A percentile compares a stretch with the other conserved stretches of the same genome.
phyloP scores from a whole-genome alignment of 2,329 filamentous ascomycete species.

The Metarhizium rileyi region DNA sequence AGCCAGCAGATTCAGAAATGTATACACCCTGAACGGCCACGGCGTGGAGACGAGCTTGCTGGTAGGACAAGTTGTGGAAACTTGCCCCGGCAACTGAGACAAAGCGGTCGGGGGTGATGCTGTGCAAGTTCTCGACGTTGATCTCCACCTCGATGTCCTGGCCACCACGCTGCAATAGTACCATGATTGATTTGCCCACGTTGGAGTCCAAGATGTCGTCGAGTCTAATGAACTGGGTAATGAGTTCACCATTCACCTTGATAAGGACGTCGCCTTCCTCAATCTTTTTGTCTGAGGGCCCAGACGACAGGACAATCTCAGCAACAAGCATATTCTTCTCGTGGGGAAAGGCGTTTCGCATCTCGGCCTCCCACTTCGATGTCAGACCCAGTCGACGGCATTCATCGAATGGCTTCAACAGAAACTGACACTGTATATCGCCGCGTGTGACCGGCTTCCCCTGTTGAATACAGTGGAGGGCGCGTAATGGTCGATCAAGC shows the following conservation, averaged over 20 bases:
- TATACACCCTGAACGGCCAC: conserved; percentile 89
- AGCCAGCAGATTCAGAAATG: conserved; percentile 88
- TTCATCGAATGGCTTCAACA: conserved; percentile 95
- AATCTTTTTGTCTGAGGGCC: conserved; percentile 76
- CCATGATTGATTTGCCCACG: conserved; percentile 66
- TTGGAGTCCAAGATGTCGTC: conserved; percentile 87
- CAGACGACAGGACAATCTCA: conserved; percentile 86
- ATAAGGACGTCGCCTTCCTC: conserved; percentile 91
- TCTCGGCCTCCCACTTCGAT: conserved; percentile 74
- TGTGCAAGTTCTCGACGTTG: conserved; percentile 79
- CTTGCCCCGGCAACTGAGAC: conserved; percentile 88
- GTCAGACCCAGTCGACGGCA: conserved; percentile 81
- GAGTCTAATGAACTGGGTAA: conserved; percentile 85
- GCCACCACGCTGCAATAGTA: conserved; percentile 82
- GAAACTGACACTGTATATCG: conserved; percentile 96
- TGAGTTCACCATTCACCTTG: conserved; percentile 84
- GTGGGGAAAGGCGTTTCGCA: conserved; percentile 75
- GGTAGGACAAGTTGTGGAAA: conserved; percentile 94
- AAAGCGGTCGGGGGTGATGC: conserved; percentile 92
- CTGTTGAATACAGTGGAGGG: conserved; percentile 74
- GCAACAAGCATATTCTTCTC: conserved; percentile 97
- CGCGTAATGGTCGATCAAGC: conserved; percentile 79
- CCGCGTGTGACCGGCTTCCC: conserved; percentile 71
- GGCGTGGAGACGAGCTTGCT: conserved; percentile 91
- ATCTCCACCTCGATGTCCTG: conserved; percentile 79